Percentiles rank a stretch among this genome's conserved stretches.
Evolutionary conservation across 2,329 filamentous ascomycete species (phyloP).

Genomic region (Dothistroma pini): DNA sequence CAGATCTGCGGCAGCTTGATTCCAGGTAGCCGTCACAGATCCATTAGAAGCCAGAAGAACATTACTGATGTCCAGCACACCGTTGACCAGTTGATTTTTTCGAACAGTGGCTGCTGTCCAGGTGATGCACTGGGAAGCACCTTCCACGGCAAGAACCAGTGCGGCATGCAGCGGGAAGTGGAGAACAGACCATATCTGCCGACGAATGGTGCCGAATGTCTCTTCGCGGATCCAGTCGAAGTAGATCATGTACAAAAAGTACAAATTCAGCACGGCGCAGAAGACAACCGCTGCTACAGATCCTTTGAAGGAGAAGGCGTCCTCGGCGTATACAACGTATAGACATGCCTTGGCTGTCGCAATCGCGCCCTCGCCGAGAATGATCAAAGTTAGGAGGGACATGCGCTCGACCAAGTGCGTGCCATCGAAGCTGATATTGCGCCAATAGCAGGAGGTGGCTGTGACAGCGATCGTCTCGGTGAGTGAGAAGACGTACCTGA

Average conservation of each 20-base stretch:
- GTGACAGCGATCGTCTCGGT: constrained; percentile 34
- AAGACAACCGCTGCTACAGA: constrained; percentile 35
- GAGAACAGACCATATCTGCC: constrained; percentile 27
- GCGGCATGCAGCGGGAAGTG: constrained; percentile 28
- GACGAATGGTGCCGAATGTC: constrained; percentile 24
- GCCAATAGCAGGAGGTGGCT: constrained; percentile 32
- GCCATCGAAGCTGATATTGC: constrained; percentile 38
- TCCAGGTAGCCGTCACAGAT: not conserved
- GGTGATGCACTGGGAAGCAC: constrained; percentile 34
- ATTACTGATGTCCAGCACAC: not conserved
- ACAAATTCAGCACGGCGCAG: constrained; percentile 34
- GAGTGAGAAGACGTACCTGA: constrained; percentile 43
- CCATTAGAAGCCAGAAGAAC: not conserved
- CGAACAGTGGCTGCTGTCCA: constrained; percentile 28
- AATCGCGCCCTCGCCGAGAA: constrained; percentile 40
- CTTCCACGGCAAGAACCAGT: constrained; percentile 19
- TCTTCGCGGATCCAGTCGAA: constrained; percentile 25
- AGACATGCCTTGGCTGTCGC: constrained; percentile 35
- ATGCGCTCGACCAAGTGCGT: constrained; percentile 39
- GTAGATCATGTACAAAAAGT: constrained; percentile 29
- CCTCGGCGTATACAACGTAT: constrained; percentile 32
- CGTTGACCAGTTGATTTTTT: constrained; percentile 6
- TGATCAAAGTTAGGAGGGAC: constrained; percentile 39
- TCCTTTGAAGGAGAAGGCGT: constrained; percentile 17
- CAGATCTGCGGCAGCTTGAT: not conserved